Base-by-base conservation (phyloP, 2,329 filamentous ascomycete genomes). In the Fusarium oligoseptatum region DNA sequence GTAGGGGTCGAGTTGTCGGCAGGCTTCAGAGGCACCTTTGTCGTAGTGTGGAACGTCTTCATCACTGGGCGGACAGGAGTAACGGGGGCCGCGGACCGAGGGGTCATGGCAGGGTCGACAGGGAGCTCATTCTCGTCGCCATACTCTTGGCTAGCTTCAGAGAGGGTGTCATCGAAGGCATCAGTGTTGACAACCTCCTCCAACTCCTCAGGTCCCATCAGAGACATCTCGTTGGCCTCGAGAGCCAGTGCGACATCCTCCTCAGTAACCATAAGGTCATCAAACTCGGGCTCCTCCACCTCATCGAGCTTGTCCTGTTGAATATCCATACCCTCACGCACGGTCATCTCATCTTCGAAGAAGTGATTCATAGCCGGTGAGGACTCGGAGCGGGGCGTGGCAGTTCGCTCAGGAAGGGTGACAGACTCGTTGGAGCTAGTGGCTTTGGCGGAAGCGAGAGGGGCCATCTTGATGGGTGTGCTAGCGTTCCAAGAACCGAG, bases 21-120 rank as follows among this genome's bases (percentile, higher is more conserved):
- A 4, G 91, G 86, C 81, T 94, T 94, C 45, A 95, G 83, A 2
- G 93, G 93, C 6, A 95, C 90, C 82, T 95, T 95, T 29, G 92
- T 93, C 0, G 94, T 91, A 0, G 94, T 95, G 81, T 93, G 90
- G 72, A 92, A 89, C 3, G 79, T 76, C 65, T 87, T 86, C n/a
- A 82, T 83, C n/a, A 86, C 77, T 0, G 84, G 82, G 17, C 89
- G 87, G 60, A 87, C 83, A 0, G 92, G 92, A 2, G 92, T 93
- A 9, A 86, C 83, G 2, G 89, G 89, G 3, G 81, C 68, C 64
- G 68, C 36, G 57, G 76, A 66, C 17, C 74, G 68, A 7, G 71
- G 60, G 24, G 74, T 70, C 36, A 89, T 81, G 24, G 83, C 83
- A 20, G 87, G 87, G 67, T 91, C 88, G 22, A 89, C 85, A 4